These are phyloP conservation scores for Globisporangium cylindrosporum DNA, from an alignment of 352 stramenopile species.

Conservation along the genomic window DNA sequence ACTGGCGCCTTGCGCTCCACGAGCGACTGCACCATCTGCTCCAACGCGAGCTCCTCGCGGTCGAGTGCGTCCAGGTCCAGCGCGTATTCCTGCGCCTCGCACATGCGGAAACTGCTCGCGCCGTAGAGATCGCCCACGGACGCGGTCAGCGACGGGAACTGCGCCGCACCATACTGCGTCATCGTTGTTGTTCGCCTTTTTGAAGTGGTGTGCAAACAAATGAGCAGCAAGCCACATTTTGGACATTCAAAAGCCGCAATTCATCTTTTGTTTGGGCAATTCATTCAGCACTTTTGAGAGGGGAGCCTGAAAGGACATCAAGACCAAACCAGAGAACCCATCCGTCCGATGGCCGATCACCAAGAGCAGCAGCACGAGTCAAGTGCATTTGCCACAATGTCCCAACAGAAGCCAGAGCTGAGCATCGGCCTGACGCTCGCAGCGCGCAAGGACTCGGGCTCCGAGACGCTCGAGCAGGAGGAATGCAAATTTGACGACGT, in stretches of 20 bases:
- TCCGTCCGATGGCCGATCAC: neutral
- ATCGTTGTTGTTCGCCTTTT: neutral
- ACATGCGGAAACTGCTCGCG: conserved; percentile 42
- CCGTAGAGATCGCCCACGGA: conserved; percentile 62
- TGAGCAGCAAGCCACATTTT: neutral
- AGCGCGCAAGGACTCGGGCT: conserved; percentile 20
- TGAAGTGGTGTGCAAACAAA: neutral
- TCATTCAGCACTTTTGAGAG: neutral
- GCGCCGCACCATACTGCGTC: conserved; percentile 7
- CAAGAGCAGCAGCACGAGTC: conserved; percentile 15
- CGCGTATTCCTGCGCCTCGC: conserved; percentile 41
- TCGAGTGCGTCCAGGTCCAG: conserved; percentile 57
- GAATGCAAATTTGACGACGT: conserved; percentile 65
- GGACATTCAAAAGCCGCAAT: neutral
- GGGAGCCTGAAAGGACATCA: conserved; percentile 7
- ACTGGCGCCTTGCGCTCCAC: conserved; percentile 44
- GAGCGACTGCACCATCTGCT: conserved; percentile 45
- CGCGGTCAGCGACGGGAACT: conserved; percentile 38
- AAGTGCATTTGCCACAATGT: conserved; percentile 9
- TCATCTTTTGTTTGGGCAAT: neutral
- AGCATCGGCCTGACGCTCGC: conserved; percentile 25
- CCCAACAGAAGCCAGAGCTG: conserved; percentile 21
- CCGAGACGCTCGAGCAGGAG: neutral
- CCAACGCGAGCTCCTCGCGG: conserved; percentile 49
- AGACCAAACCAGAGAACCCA: no score